Percentiles rank a stretch among this genome's conserved stretches.
Conservation (phyloP, 2,329 filamentous ascomycete genomes). For the Xylaria sp. region DNA sequence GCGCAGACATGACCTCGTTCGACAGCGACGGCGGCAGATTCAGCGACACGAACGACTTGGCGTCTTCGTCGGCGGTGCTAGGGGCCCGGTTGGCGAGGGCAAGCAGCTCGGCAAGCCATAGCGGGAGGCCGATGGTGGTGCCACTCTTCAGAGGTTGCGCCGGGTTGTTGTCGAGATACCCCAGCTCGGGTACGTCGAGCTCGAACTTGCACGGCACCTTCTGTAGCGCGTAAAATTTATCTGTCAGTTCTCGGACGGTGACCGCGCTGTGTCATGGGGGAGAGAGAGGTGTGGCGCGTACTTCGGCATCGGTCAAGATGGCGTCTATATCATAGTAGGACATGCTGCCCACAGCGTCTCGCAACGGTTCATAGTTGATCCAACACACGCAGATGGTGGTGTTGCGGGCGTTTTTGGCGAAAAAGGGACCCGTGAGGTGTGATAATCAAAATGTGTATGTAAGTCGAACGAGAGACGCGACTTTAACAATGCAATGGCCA, state of each 20-base stretch:
- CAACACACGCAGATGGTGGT: background rate
- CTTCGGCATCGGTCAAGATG: slow-evolving; percentile 86
- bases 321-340: slow-evolving; percentile 88
- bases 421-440: background rate
- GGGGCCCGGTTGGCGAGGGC: slow-evolving; percentile 68
- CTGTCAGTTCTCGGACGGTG: background rate
- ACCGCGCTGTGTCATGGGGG: background rate
- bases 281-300: slow-evolving; percentile 49
- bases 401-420: background rate
- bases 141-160: slow-evolving; percentile 77
- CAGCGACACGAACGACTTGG: slow-evolving; percentile 75
- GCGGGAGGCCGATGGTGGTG: slow-evolving; percentile 82
- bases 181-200: slow-evolving; percentile 85
- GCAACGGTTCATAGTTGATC: slow-evolving; percentile 17
- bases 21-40: slow-evolving; percentile 83
- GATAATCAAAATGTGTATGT: too few relatives aligned
- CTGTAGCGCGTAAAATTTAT: slow-evolving; percentile 54
- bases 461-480: background rate
- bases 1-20: slow-evolving; percentile 82
- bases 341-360: slow-evolving; percentile 53
- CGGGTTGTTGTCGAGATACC: slow-evolving; percentile 88
- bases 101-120: slow-evolving; percentile 96
- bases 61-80: slow-evolving; percentile 51
- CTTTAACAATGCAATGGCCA: too few relatives aligned
- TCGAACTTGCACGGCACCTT: slow-evolving; percentile 98